Conservation (phyloP, 1,284 basidiomycete species). For the Kwoniella shivajii region DNA sequence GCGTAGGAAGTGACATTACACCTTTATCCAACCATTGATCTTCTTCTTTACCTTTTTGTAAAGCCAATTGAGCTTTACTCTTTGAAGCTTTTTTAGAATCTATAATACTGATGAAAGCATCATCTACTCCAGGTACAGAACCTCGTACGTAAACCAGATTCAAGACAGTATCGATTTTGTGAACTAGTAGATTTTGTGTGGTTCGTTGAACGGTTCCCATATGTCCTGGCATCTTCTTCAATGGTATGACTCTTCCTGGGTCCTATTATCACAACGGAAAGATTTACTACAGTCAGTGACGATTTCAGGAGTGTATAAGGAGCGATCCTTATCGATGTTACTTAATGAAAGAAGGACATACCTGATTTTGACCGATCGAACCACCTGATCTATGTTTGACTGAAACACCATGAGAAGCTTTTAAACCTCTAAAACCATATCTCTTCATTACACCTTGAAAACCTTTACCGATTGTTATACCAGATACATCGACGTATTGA, state of each 20-base stretch:
- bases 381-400: slow-evolving; percentile 90
- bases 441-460: slow-evolving; percentile 98
- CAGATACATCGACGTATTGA: slow-evolving; percentile 91
- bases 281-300: too few relatives aligned
- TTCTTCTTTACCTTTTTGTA: slow-evolving; percentile 66
- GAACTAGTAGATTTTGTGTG: slow-evolving; percentile 83
- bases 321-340: too few relatives aligned
- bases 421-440: slow-evolving; percentile 88
- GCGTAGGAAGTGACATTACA: slow-evolving; percentile 83
- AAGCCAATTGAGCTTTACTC: slow-evolving; percentile 60
- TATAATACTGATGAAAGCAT: slow-evolving; percentile 64
- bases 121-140: slow-evolving; percentile 59
- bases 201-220: slow-evolving; percentile 85
- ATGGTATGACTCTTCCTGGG: slow-evolving; percentile 90
- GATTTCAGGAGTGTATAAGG: too few relatives aligned
- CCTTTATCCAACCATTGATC: slow-evolving; percentile 82
- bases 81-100: slow-evolving; percentile 85
- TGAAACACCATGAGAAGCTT: slow-evolving; percentile 95
- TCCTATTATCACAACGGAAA: slow-evolving; percentile 61
- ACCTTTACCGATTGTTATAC: slow-evolving; percentile 95
- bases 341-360: too few relatives aligned
- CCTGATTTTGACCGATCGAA: slow-evolving; percentile 93
- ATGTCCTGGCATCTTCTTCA: slow-evolving; percentile 97
- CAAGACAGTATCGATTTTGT: slow-evolving; percentile 81
- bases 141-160: slow-evolving; percentile 83